phyloP scores from a whole-genome alignment of 148 eudicot genomes.

The Suaeda aralocaspica region DNA sequence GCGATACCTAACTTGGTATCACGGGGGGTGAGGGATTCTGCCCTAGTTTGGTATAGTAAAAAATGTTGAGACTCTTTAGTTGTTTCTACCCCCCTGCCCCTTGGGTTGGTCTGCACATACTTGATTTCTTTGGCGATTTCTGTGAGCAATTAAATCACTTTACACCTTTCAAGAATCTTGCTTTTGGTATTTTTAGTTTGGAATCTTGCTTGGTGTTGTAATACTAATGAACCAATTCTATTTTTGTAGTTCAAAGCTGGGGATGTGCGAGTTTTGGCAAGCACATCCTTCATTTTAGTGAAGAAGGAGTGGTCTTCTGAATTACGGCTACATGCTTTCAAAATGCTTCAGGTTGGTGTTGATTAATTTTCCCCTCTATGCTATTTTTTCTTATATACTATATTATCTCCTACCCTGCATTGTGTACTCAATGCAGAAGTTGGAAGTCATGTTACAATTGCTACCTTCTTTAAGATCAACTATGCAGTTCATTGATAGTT shows the following conservation, averaged over 20 bases:
- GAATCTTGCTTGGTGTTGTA: neutral
- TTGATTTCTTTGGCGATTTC: neutral
- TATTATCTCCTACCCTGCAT: neutral
- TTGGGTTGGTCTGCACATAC: neutral
- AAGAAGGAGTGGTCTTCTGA: slow-evolving; percentile 93
- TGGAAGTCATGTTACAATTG: neutral
- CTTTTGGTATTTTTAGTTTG: neutral
- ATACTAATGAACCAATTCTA: neutral
- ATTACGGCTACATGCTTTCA: slow-evolving; percentile 85
- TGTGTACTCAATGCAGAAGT: neutral
- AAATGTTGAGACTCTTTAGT: neutral
- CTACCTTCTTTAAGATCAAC: neutral
- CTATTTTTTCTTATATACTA: neutral
- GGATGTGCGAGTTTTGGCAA: slow-evolving; percentile 75
- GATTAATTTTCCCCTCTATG: neutral
- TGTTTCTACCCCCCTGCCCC: neutral
- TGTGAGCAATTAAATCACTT: neutral
- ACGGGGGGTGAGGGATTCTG: too few species aligned
- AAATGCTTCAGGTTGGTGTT: slow-evolving; percentile 81
- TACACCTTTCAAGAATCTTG: neutral
- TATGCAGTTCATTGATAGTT: neutral
- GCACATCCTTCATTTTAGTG: slow-evolving; percentile 68
- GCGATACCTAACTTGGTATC: too few species aligned
- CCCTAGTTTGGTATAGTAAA: too few species aligned
- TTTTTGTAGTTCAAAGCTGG: slow-evolving; percentile 79